These are phyloP conservation scores for Lasiosphaeriaceae sp. DNA, from an alignment of 495 filamentous ascomycete genomes.

Conservation along the genomic window DNA sequence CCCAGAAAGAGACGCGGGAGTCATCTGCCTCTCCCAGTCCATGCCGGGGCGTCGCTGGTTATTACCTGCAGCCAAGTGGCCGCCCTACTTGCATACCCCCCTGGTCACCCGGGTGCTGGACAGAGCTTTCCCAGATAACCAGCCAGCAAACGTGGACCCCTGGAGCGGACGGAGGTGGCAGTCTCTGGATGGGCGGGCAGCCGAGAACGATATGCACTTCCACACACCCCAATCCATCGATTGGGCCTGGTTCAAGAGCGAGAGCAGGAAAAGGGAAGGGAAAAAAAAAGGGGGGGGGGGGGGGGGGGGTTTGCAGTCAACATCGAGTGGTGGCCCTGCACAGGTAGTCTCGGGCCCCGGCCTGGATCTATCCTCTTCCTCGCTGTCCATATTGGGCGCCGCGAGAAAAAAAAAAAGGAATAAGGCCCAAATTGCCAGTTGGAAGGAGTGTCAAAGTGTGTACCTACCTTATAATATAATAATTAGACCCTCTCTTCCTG, in stretches of 20 bases:
- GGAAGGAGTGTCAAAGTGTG: no score
- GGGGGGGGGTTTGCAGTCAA: no score
- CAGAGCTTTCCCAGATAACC: not conserved
- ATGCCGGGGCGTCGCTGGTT: not conserved
- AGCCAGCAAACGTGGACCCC: constrained; percentile 20
- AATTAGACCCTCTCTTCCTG: no score
- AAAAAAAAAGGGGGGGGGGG: no score
- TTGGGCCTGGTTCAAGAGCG: not conserved
- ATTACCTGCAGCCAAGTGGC: not conserved
- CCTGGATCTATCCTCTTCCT: not conserved
- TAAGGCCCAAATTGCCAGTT: not conserved
- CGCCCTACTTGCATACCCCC: not conserved
- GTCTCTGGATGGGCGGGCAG: constrained; percentile 14
- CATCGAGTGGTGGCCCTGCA: no score
- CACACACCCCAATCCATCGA: constrained; percentile 4
- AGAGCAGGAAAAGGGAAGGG: not conserved
- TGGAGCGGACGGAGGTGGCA: constrained; percentile 28
- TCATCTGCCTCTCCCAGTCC: not conserved
- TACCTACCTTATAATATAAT: no score
- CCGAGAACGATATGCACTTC: constrained; percentile 1
- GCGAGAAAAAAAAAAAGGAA: not conserved
- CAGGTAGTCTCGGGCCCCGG: no score
- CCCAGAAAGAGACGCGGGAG: no score
- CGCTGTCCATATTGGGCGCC: not conserved
- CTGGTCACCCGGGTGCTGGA: not conserved